phyloP scores from a whole-genome alignment of 768 basidiomycete species.

The Galerina sulciceps region DNA sequence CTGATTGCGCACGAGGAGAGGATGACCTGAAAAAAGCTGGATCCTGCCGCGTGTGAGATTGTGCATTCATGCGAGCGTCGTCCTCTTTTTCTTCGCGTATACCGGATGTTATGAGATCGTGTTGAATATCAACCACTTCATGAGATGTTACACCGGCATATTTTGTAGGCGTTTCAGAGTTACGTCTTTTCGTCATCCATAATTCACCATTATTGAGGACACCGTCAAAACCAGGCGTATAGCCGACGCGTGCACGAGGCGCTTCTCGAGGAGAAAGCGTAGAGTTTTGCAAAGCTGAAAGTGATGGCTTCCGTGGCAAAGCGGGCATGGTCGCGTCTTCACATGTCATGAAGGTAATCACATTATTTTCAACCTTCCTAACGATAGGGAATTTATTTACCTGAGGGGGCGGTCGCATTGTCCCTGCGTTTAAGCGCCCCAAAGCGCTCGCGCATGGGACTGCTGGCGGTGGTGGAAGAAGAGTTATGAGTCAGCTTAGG shows the following conservation, averaged over 20 bases:
- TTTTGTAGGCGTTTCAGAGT: conserved; percentile 60
- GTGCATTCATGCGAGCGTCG: conserved; percentile 19
- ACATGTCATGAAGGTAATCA: conserved; percentile 12
- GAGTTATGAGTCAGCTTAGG: conserved; percentile 57
- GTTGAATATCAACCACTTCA: conserved; percentile 44
- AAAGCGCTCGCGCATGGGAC: conserved; percentile 72
- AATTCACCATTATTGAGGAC: conserved; percentile 69
- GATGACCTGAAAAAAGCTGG: conserved; percentile 14
- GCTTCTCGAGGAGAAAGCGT: conserved; percentile 62
- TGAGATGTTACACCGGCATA: conserved; percentile 35
- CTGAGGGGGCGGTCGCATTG: conserved; percentile 48
- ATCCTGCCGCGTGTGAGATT: conserved; percentile 10
- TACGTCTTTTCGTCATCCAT: conserved; percentile 67
- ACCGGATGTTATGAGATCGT: conserved; percentile 45
- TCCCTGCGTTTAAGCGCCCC: conserved; percentile 69
- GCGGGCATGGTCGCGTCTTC: conserved; percentile 62
- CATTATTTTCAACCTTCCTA: background rate
- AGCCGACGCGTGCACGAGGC: conserved; percentile 67
- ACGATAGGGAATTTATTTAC: conserved; percentile 36
- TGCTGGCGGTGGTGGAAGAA: conserved; percentile 45
- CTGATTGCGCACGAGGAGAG: conserved; percentile 15
- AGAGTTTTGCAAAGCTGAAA: conserved; percentile 64
- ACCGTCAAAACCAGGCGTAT: conserved; percentile 72
- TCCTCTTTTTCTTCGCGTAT: conserved; percentile 69
- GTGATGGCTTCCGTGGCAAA: conserved; percentile 69